Evolutionary conservation across 805 yeast species (phyloP).

Genomic region (Jamesozyma gamospora): DNA sequence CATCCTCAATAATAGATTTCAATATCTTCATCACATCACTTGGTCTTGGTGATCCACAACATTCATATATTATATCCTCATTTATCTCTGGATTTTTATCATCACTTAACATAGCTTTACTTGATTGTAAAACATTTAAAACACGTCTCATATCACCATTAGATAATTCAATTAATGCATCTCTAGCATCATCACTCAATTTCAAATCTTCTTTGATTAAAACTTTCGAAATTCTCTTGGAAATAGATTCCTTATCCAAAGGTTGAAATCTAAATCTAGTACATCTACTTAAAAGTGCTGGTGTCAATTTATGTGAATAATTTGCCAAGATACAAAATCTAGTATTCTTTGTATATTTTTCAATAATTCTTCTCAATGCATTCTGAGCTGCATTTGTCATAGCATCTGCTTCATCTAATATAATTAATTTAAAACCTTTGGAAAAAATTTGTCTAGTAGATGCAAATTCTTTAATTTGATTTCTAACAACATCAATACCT

Average conservation of each 20-base stretch:
- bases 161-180: slow-evolving; percentile 60
- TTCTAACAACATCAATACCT: slow-evolving; percentile 96
- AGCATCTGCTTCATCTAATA: slow-evolving; percentile 95
- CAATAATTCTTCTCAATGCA: slow-evolving; percentile 70
- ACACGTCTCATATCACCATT: slow-evolving; percentile 96
- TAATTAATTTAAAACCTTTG: slow-evolving; percentile 76
- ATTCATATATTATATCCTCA: slow-evolving; percentile 74
- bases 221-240: slow-evolving; percentile 57
- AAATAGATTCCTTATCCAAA: slow-evolving; percentile 54
- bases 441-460: slow-evolving; percentile 88
- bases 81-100: slow-evolving; percentile 46
- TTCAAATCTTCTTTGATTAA: slow-evolving; percentile 55
- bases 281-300: slow-evolving; percentile 89
- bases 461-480: slow-evolving; percentile 93
- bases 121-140: slow-evolving; percentile 86
- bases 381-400: slow-evolving; percentile 84
- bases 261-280: slow-evolving; percentile 93
- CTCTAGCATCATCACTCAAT: slow-evolving; percentile 48
- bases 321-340: slow-evolving; percentile 92
- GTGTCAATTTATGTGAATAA: slow-evolving; percentile 89
- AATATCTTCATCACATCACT: slow-evolving; percentile 66
- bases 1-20: slow-evolving; percentile 71
- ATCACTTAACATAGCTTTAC: slow-evolving; percentile 62
- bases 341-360: slow-evolving; percentile 88
- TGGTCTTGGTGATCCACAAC: slow-evolving; percentile 94